Evolutionary conservation across 1,284 basidiomycete genomes (phyloP).

Genomic region (Psilocybe mexicana): DNA sequence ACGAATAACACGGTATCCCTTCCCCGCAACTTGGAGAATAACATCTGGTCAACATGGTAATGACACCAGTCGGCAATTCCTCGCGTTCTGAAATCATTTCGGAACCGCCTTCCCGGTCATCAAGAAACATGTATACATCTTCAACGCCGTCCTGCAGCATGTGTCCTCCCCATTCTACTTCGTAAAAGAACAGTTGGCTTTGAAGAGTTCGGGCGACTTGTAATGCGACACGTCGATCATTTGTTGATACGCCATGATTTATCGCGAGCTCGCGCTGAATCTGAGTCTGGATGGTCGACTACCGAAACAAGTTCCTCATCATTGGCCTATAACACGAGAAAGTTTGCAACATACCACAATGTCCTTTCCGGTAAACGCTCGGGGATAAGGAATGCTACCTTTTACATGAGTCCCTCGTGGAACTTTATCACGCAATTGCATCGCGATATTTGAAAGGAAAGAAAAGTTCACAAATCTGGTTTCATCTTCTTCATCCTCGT

Average conservation of each 20-base stretch:
- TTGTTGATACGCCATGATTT: conserved; percentile 73
- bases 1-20: conserved; percentile 74
- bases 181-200: conserved; percentile 92
- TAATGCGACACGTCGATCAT: conserved; percentile 80
- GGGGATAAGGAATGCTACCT: conserved; percentile 84
- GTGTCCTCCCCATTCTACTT: conserved; percentile 92
- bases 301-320: conserved; percentile 8
- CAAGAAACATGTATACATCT: conserved; percentile 94
- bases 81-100: conserved; percentile 62
- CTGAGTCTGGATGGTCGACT: conserved; percentile 84
- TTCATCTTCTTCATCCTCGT: conserved; percentile 79
- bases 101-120: conserved; percentile 73
- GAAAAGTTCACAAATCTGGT: conserved; percentile 83
- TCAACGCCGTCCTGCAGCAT: conserved; percentile 88
- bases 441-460: conserved; percentile 83
- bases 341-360: conserved; percentile 74
- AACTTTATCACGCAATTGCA: conserved; percentile 86
- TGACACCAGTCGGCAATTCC: conserved; percentile 84
- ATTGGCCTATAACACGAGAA: not conserved
- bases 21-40: conserved; percentile 83
- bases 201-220: conserved; percentile 89
- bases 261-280: conserved; percentile 74
- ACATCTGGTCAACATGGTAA: conserved; percentile 81
- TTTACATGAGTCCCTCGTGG: conserved; percentile 89
- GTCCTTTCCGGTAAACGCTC: conserved; percentile 90